These are phyloP conservation scores for Mycena rebaudengoi DNA, from an alignment of 768 basidiomycete species.

Conservation along the genomic window DNA sequence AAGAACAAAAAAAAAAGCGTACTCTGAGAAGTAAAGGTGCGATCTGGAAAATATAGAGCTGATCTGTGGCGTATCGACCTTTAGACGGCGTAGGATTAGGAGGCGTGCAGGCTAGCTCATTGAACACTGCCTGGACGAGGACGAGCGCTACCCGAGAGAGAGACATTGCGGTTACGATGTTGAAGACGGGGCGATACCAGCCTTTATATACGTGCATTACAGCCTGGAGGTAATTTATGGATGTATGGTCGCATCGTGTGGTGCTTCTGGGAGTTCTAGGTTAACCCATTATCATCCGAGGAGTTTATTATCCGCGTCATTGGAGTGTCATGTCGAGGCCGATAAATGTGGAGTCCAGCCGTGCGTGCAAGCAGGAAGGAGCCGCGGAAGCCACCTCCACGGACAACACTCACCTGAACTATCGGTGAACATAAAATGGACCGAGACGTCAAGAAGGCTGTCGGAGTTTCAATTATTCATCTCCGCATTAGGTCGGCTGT, in stretches of 20 bases:
- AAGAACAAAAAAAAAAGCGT: background rate
- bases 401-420: no score
- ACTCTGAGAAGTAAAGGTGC: constrained; percentile 63
- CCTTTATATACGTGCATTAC: background rate
- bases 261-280: constrained; percentile 8
- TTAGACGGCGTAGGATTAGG: constrained; percentile 63
- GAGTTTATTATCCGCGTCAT: background rate
- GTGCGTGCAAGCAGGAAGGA: no score
- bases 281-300: constrained; percentile 6
- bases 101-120: constrained; percentile 62
- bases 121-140: constrained; percentile 56
- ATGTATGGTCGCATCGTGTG: background rate
- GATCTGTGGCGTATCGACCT: constrained; percentile 61
- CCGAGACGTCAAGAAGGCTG: no score
- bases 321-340: background rate
- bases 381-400: no score
- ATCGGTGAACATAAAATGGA: no score
- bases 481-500: no score
- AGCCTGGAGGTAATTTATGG: background rate
- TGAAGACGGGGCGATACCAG: background rate
- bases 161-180: constrained; percentile 47
- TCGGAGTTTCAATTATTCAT: no score
- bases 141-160: constrained; percentile 56
- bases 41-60: constrained; percentile 60
- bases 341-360: background rate